These are phyloP conservation scores for Tuber melanosporum DNA, from an alignment of 495 filamentous ascomycete genomes.

Conservation along the genomic window DNA sequence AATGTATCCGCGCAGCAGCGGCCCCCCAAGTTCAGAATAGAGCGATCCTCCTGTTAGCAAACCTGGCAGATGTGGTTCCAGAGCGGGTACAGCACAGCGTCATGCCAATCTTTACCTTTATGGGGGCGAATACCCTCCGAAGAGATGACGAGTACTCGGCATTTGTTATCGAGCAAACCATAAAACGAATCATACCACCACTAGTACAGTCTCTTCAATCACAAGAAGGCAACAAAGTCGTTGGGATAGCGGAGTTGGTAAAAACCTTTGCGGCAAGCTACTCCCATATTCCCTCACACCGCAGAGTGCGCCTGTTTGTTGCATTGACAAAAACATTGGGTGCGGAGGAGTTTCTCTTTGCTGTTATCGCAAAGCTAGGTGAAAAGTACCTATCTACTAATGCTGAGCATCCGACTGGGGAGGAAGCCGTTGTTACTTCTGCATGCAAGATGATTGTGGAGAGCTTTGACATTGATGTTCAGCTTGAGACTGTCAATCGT, in stretches of 20 bases:
- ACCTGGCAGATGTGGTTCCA: conserved; percentile 72
- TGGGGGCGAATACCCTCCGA: conserved; percentile 78
- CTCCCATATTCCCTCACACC: conserved; percentile 83
- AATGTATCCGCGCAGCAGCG: conserved; percentile 79
- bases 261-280: conserved; percentile 90
- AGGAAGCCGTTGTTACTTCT: conserved; percentile 27
- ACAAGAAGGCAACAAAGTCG: conserved; percentile 66
- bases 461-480: conserved; percentile 42
- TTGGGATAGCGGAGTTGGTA: conserved; percentile 75
- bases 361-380: conserved; percentile 62
- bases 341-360: conserved; percentile 70
- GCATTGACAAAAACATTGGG: conserved; percentile 77
- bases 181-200: conserved; percentile 82
- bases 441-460: conserved; percentile 33
- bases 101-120: conserved; percentile 98
- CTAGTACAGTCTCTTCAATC: conserved; percentile 78
- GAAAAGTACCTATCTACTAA: conserved; percentile 58
- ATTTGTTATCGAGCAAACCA: conserved; percentile 81
- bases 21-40: conserved; percentile 87
- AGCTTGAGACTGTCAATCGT: conserved; percentile 64
- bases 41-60: conserved; percentile 80
- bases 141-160: conserved; percentile 94
- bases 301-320: conserved; percentile 70
- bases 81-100: conserved; percentile 88
- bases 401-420: conserved; percentile 34